These are phyloP conservation scores for Tinospora cordifolia DNA, from an alignment of 164 flowering plant species.

Conservation along the genomic window DNA sequence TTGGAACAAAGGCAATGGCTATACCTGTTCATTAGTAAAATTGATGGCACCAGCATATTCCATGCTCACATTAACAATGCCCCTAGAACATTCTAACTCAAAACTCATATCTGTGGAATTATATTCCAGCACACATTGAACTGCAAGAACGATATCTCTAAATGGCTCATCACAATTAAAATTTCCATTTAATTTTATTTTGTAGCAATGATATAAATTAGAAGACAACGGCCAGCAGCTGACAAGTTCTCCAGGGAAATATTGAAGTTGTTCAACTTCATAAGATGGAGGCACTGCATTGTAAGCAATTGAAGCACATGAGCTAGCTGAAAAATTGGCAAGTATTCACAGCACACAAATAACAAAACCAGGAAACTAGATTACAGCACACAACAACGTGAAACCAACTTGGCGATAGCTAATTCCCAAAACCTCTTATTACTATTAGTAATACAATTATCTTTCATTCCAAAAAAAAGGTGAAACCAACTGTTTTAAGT, in stretches of 20 bases:
- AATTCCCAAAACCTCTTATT: no score
- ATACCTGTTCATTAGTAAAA: slow-evolving; percentile 50
- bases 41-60: slow-evolving; percentile 32
- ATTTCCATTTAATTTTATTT: slow-evolving; percentile 34
- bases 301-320: not conserved
- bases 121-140: slow-evolving; percentile 32
- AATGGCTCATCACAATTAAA: slow-evolving; percentile 33
- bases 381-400: no score
- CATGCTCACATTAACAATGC: slow-evolving; percentile 32
- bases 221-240: slow-evolving; percentile 10
- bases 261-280: slow-evolving; percentile 35
- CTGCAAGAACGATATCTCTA: slow-evolving; percentile 40
- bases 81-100: slow-evolving; percentile 39
- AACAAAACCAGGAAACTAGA: no score
- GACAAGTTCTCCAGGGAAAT: slow-evolving; percentile 56
- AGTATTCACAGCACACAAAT: no score
- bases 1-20: no score
- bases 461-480: no score
- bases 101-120: slow-evolving; percentile 30
- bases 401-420: no score
- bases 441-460: no score
- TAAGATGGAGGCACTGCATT: slow-evolving; percentile 34
- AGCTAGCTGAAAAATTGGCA: not conserved
- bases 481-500: no score
- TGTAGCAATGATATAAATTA: slow-evolving; percentile 43